Base-by-base conservation (phyloP, 441 rosid species). In the Jatropha podagrica region DNA sequence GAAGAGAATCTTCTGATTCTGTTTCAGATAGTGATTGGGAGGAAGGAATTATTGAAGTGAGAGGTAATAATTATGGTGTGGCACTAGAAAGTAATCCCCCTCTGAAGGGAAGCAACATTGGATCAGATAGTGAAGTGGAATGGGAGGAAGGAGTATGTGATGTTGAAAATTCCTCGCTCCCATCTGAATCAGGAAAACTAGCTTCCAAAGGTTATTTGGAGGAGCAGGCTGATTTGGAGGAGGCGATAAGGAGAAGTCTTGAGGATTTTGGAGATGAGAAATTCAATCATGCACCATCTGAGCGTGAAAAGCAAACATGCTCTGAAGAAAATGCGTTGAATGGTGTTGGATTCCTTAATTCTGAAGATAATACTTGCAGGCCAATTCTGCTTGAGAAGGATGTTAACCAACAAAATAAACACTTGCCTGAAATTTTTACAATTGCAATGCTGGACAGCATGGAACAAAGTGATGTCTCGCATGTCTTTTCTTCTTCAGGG, bases 241-340 rank as follows among this genome's bases (percentile, higher is more conserved):
- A 92, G 88, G 99, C 98, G 73, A 87, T 96, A 75, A 80, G 89
- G 85, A 92, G 93, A 87, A 96, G 98, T 84, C 91, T 91, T 77
- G 79, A 81, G 74, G 97, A 91, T 75, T 54, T 79, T 44, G 85
- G 76, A 72, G 78, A 69, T 75, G 78, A 80, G 68, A 62, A 81
- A 69, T 79, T 74, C 62, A 75, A 76, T 74, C 52, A 70, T 73
- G 64, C 80, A 55, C 72, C 52, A 54, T 60, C 72, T 69, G 76
- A 70, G 72, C 69, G 32, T 81, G 79, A 71, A 56, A 67, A 74
- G 56, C 52, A 63, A 17, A 67, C 77, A 72, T 67, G 17, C 38
- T 69, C 82, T 26, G 87, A 54, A 73, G 85, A 80, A 73, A 73
- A 76, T 69, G 64, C 72, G 69, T 37, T 13, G 75, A 77, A 64